Evolutionary conservation across 192 early-diverging fungal genomes (phyloP).

Genomic region (Spinellus fusiger): DNA sequence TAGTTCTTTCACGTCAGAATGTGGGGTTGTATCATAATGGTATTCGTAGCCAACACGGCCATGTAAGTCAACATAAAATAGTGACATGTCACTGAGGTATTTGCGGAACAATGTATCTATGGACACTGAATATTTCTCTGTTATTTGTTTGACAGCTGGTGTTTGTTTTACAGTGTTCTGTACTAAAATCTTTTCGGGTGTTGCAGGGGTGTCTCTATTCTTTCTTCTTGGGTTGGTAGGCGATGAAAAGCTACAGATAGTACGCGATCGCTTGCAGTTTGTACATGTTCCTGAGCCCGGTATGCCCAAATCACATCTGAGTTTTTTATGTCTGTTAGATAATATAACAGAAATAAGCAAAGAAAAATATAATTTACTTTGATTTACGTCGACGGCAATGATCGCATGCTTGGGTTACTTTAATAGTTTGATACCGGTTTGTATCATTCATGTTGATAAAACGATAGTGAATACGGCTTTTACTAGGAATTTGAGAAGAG

Average conservation of each 20-base stretch:
- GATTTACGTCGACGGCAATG: constrained; percentile 23
- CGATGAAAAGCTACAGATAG: constrained; percentile 7
- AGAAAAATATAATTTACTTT: constrained; percentile 8
- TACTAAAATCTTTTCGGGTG: no score
- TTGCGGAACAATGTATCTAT: no score
- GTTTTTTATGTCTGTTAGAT: neutral
- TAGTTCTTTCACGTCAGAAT: no score
- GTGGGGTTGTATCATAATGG: no score
- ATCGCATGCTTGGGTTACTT: constrained; percentile 21
- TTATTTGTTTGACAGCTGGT: no score
- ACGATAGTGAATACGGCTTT: constrained; percentile 3
- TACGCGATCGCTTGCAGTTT: constrained; percentile 8
- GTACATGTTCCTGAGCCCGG: constrained; percentile 20
- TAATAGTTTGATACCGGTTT: constrained; percentile 21
- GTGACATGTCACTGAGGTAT: no score
- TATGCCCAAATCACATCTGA: constrained; percentile 18
- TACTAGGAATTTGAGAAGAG: neutral
- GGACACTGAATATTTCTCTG: no score
- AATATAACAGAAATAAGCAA: neutral
- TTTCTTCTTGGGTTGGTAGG: constrained; percentile 1
- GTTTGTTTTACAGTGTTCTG: no score
- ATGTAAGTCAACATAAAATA: no score
- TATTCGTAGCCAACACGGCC: no score
- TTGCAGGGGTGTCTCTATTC: no score
- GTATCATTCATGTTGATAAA: constrained; percentile 26